A percentile compares a stretch with the other conserved stretches of the same genome.
These are phyloP conservation scores for Curvularia lunata DNA, from an alignment of 2,329 filamentous ascomycete species.

Conservation along the genomic window DNA sequence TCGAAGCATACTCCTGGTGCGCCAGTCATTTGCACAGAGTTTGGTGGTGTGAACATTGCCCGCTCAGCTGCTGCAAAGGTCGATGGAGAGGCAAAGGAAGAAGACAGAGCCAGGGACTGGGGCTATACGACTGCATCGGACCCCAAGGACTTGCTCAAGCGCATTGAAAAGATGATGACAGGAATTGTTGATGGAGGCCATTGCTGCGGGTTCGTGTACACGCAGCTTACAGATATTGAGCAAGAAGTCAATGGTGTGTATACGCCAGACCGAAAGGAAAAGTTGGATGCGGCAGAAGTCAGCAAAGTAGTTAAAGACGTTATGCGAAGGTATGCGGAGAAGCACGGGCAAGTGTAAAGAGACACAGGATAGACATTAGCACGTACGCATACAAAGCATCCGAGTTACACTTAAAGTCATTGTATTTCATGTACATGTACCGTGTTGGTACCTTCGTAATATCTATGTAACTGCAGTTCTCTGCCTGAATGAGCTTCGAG, in stretches of 20 bases:
- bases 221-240: slow-evolving; percentile 68
- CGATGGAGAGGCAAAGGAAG: slow-evolving; percentile 13
- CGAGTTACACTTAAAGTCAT: neutral
- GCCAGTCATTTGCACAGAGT: slow-evolving; percentile 71
- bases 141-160: slow-evolving; percentile 63
- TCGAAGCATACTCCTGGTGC: slow-evolving; percentile 60
- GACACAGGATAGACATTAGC: neutral
- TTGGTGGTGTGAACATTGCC: slow-evolving; percentile 71
- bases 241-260: slow-evolving; percentile 73
- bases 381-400: neutral
- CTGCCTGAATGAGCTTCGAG: neutral
- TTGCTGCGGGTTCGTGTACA: slow-evolving; percentile 70
- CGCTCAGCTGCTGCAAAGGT: slow-evolving; percentile 41
- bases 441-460: neutral
- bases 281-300: slow-evolving; percentile 64
- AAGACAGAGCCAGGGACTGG: slow-evolving; percentile 60
- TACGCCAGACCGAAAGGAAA: slow-evolving; percentile 64
- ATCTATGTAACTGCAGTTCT: slow-evolving; percentile 1
- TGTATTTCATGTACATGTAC: neutral
- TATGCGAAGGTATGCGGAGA: slow-evolving; percentile 26
- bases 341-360: slow-evolving; percentile 21
- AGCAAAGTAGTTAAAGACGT: slow-evolving; percentile 63
- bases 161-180: slow-evolving; percentile 65
- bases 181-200: slow-evolving; percentile 64
- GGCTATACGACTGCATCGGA: slow-evolving; percentile 71